Percentiles rank a stretch among this genome's conserved stretches.
Conservation (phyloP, 2,329 filamentous ascomycete genomes). For the Xylariaceae sp. region DNA sequence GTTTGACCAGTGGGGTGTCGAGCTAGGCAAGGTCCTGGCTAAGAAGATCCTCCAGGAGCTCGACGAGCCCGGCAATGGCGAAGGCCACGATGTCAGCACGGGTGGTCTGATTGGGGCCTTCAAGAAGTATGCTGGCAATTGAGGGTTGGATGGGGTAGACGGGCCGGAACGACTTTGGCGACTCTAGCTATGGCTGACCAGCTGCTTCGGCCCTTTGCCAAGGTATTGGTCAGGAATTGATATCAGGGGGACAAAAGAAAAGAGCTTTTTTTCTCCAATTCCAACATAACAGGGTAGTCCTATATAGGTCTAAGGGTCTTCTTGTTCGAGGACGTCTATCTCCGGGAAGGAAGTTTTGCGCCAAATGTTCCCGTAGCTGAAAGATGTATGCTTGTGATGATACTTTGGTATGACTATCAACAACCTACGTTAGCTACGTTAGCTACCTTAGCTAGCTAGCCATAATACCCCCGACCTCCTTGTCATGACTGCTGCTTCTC, state of each 20-base stretch:
- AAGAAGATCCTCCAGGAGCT: slow-evolving; percentile 88
- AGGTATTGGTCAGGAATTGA: neutral
- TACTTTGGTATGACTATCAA: too few species aligned
- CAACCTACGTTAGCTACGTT: too few species aligned
- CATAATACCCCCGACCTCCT: too few species aligned
- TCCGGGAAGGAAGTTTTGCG: too few species aligned
- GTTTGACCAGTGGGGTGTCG: slow-evolving; percentile 99
- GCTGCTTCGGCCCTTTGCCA: neutral
- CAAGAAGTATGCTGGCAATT: slow-evolving; percentile 63
- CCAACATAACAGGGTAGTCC: neutral
- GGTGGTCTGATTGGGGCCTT: slow-evolving; percentile 86
- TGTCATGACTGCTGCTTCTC: too few species aligned
- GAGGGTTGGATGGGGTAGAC: slow-evolving; percentile 26
- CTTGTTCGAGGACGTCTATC: too few species aligned
- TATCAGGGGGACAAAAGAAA: neutral
- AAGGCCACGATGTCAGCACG: slow-evolving; percentile 79
- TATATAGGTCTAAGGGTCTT: too few species aligned
- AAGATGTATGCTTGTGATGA: too few species aligned
- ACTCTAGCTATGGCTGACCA: slow-evolving; percentile 13
- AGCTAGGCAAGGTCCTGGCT: slow-evolving; percentile 91
- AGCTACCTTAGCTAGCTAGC: too few species aligned
- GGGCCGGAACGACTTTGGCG: slow-evolving; percentile 6
- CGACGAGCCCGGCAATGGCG: slow-evolving; percentile 65
- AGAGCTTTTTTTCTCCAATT: neutral
- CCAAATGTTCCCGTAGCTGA: too few species aligned